phyloP scores from a whole-genome alignment of 371 early-diverging fungal species.

The Lichtheimia ornata region DNA sequence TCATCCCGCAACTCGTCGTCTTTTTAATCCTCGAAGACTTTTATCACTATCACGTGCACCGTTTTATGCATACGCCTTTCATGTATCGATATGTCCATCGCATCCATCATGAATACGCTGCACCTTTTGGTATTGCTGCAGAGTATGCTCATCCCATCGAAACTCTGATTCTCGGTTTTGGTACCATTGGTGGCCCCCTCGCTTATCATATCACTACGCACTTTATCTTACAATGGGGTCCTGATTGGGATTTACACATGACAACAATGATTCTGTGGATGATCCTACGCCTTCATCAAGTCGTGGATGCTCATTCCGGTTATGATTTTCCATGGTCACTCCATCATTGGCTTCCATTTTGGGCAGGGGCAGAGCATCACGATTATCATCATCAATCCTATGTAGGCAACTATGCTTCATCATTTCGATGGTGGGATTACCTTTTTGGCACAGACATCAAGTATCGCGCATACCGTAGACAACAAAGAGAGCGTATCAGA shows the following conservation, averaged over 20 bases:
- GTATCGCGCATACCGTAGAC: neutral
- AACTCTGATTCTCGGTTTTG: conserved; percentile 71
- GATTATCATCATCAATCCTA: conserved; percentile 82
- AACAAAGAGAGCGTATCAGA: neutral
- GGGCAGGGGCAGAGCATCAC: conserved; percentile 82
- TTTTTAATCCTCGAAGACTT: conserved; percentile 83
- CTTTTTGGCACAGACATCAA: conserved; percentile 78
- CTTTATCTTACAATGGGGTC: conserved; percentile 14
- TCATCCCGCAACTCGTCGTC: conserved; percentile 54
- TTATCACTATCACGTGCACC: conserved; percentile 81
- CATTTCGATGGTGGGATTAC: conserved; percentile 83
- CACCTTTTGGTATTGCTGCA: conserved; percentile 85
- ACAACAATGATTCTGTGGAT: conserved; percentile 84
- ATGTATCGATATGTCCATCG: conserved; percentile 90
- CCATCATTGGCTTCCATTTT: conserved; percentile 73
- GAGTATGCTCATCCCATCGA: conserved; percentile 87
- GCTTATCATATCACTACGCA: conserved; percentile 16
- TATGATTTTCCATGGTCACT: conserved; percentile 93
- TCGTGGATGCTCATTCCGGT: conserved; percentile 91
- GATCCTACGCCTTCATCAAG: conserved; percentile 71
- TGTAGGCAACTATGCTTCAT: conserved; percentile 75
- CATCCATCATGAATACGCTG: conserved; percentile 88
- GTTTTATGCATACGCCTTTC: conserved; percentile 81
- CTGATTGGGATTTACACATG: conserved; percentile 69
- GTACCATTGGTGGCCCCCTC: conserved; percentile 73